These are phyloP conservation scores for Circinella umbellata DNA, from an alignment of 371 early-diverging fungal species.

Conservation along the genomic window DNA sequence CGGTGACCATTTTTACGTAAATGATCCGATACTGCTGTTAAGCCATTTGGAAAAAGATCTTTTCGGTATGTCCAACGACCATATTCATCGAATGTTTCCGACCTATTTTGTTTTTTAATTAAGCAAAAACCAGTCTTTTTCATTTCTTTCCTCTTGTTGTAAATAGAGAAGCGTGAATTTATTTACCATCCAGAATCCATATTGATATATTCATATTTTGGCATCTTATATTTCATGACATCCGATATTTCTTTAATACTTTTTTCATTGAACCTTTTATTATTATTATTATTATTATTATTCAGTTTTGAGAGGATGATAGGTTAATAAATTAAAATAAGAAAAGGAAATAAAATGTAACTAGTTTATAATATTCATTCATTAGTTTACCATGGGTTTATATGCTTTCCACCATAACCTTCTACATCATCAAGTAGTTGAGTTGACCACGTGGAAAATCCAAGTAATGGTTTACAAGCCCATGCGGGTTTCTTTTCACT, in stretches of 20 bases:
- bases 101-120: conserved; percentile 22
- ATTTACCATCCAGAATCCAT: conserved; percentile 52
- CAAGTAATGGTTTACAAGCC: conserved; percentile 36
- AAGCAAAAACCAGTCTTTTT: too few relatives aligned
- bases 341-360: neutral
- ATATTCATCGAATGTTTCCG: conserved; percentile 40
- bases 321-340: neutral
- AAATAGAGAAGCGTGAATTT: too few relatives aligned
- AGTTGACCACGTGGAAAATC: conserved; percentile 55
- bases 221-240: conserved; percentile 42
- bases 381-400: conserved; percentile 36
- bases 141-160: too few relatives aligned
- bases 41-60: conserved; percentile 44
- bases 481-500: neutral
- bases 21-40: conserved; percentile 32
- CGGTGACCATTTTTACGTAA: conserved; percentile 43
- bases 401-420: conserved; percentile 50
- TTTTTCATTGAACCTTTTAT: conserved; percentile 41
- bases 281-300: neutral
- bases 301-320: too few relatives aligned
- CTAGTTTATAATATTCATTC: neutral
- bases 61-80: conserved; percentile 45
- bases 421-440: conserved; percentile 47
- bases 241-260: conserved; percentile 40
- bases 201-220: conserved; percentile 49